Evolutionary conservation across 2,329 filamentous ascomycete genomes (phyloP), one percentile per base, ranked within the genome.

Genomic region (Sporothrix brunneoviolacea): DNA sequence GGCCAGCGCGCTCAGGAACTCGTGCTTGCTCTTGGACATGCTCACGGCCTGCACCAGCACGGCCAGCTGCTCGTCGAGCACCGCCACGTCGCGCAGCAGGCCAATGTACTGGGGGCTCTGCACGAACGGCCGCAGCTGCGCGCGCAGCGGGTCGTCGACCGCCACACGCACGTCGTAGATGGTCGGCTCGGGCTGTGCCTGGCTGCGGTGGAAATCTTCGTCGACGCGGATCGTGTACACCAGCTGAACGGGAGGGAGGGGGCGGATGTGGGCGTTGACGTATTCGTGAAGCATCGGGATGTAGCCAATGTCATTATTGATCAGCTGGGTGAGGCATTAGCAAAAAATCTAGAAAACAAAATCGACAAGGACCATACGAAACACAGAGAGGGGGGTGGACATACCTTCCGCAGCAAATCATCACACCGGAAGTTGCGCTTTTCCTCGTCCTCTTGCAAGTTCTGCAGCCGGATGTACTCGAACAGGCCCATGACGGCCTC

Each of bases 201-300:
- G n/a, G 28, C 30, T 39, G 32, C 81, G 82, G 63, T 91, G 84
- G 62, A 91, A 91, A 8, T 84, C 81, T 61, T 88, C 77, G 65
- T 98, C 93, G 36, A 96, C 86, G 53, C 91, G 88, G 64, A 98
- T 93, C 8, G 91, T 98, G 71, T 96, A 98, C 19, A 83, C 77
- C 30, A 98, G 79, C 61, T 86, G 83, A 62, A 96, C 79, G 0
- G 93, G 90, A 6, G 88, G 82, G 2, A 96, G 77, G 3, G 88
- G 82, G 27, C 77, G 81, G 50, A 96, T 80, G 67, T 97, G 90
- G 9, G 79, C 77, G 46, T 84, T 80, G 55, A 95, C 83, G 59
- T 87, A 86, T 47, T 91, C 86, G 41, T 86, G 83, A 48, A 97
- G 80, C 64, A 86, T 80, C 12, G 93, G 91, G 65, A 98, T 94